Conservation (phyloP, 2,329 filamentous ascomycete species). For the Amylocarpus encephaloides region DNA sequence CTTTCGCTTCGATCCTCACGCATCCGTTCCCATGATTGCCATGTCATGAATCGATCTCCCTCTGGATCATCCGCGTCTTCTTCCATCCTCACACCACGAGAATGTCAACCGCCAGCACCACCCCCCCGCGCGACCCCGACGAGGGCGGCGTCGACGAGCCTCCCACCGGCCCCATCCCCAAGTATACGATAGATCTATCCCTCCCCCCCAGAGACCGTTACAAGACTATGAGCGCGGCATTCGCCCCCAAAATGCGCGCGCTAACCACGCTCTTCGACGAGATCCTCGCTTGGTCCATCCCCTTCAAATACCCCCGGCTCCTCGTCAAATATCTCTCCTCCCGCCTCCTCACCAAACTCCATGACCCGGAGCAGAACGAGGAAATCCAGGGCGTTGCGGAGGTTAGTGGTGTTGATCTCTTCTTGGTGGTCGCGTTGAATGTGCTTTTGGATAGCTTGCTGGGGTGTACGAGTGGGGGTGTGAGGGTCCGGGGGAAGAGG, state of each 20-base stretch:
- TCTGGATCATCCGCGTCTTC: too few relatives aligned
- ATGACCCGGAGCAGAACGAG: constrained; percentile 49
- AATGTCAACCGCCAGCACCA: too few relatives aligned
- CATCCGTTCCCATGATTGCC: too few relatives aligned
- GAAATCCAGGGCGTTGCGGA: constrained; percentile 54
- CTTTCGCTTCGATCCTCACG: too few relatives aligned
- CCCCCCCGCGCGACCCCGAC: too few relatives aligned
- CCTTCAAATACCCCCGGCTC: constrained; percentile 19
- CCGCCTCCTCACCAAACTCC: constrained; percentile 43
- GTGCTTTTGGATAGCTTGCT: constrained; percentile 57
- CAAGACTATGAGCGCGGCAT: constrained; percentile 39
- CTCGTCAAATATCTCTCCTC: constrained; percentile 35
- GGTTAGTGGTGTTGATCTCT: constrained; percentile 46
- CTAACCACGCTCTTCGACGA: constrained; percentile 46
- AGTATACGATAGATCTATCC: constrained; percentile 48
- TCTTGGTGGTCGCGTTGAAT: constrained; percentile 56
- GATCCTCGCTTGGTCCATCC: constrained; percentile 33
- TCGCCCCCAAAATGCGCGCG: constrained; percentile 37
- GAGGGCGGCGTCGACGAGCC: neutral
- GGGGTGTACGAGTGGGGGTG: constrained; percentile 57
- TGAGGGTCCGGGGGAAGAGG: constrained; percentile 26
- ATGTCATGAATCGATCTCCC: too few relatives aligned
- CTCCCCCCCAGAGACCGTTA: constrained; percentile 47
- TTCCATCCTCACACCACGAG: too few relatives aligned
- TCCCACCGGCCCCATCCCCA: constrained; percentile 25